Conservation (phyloP, 371 early-diverging fungal genomes). For the Dichotomocladium elegans region DNA sequence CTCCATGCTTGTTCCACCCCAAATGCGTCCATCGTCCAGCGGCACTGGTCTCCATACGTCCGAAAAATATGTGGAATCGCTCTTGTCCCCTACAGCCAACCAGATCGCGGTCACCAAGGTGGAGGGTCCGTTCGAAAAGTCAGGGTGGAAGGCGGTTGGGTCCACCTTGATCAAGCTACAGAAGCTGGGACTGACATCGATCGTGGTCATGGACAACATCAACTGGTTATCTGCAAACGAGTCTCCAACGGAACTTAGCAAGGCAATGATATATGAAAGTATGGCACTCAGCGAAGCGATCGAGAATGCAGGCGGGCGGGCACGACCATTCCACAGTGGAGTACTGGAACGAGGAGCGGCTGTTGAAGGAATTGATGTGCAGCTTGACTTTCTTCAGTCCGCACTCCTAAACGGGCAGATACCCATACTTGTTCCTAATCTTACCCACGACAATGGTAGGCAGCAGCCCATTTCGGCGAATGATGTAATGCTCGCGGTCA, state of each 20-base stretch:
- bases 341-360: slow-evolving; percentile 16
- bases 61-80: slow-evolving; percentile 45
- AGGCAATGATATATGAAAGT: slow-evolving; percentile 54
- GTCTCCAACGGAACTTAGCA: slow-evolving; percentile 25
- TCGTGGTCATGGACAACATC: slow-evolving; percentile 63
- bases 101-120: slow-evolving; percentile 63
- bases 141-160: slow-evolving; percentile 49
- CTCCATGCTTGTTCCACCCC: background rate
- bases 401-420: slow-evolving; percentile 37
- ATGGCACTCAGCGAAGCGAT: slow-evolving; percentile 68
- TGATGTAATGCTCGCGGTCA: slow-evolving; percentile 26
- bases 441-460: slow-evolving; percentile 17
- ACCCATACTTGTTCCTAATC: slow-evolving; percentile 40
- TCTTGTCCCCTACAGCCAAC: slow-evolving; percentile 40
- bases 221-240: slow-evolving; percentile 35
- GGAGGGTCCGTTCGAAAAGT: slow-evolving; percentile 50
- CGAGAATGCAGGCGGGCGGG: slow-evolving; percentile 74
- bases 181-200: slow-evolving; percentile 66
- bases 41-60: slow-evolving; percentile 19
- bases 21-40: no score
- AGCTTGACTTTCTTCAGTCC: slow-evolving; percentile 37
- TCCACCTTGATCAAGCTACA: slow-evolving; percentile 66
- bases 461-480: slow-evolving; percentile 27
- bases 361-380: slow-evolving; percentile 15
- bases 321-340: slow-evolving; percentile 54